phyloP scores from a whole-genome alignment of 805 yeast genomes.

The Starmerella bombi region DNA sequence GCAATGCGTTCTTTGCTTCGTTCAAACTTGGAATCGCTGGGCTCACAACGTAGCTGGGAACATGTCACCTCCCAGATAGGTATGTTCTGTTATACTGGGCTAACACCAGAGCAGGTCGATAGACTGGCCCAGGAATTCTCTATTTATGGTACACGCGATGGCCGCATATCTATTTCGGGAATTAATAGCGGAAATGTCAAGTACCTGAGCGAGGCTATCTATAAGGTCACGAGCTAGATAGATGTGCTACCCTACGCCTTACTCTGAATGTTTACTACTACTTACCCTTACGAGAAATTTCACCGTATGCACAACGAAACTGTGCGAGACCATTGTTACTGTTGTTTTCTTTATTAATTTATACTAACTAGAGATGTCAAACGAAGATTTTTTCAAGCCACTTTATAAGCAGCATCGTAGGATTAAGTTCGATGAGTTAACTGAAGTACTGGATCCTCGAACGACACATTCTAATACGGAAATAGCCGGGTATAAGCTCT shows the following conservation, averaged over 20 bases:
- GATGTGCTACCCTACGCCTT: neutral
- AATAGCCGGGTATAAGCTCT: slow-evolving; percentile 6
- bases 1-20: slow-evolving; percentile 54
- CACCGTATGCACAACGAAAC: no score
- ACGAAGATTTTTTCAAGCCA: slow-evolving; percentile 21
- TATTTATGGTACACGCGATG: slow-evolving; percentile 66
- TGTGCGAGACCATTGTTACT: neutral
- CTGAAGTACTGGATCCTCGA: slow-evolving; percentile 16
- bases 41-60: slow-evolving; percentile 62
- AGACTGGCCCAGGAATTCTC: slow-evolving; percentile 61
- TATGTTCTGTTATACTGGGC: slow-evolving; percentile 90
- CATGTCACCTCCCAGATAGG: slow-evolving; percentile 84
- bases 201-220: slow-evolving; percentile 67
- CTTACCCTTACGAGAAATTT: neutral
- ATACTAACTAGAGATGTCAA: neutral
- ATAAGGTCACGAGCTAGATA: slow-evolving; percentile 45
- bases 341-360: neutral
- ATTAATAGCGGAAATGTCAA: slow-evolving; percentile 66
- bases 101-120: slow-evolving; percentile 55
- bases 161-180: slow-evolving; percentile 91
- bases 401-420: slow-evolving; percentile 20
- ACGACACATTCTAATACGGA: neutral
- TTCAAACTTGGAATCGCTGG: slow-evolving; percentile 42
- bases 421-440: slow-evolving; percentile 1
- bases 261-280: neutral